Conservation (phyloP, 306 rosid genomes). For the Gynostemma pentaphyllum region DNA sequence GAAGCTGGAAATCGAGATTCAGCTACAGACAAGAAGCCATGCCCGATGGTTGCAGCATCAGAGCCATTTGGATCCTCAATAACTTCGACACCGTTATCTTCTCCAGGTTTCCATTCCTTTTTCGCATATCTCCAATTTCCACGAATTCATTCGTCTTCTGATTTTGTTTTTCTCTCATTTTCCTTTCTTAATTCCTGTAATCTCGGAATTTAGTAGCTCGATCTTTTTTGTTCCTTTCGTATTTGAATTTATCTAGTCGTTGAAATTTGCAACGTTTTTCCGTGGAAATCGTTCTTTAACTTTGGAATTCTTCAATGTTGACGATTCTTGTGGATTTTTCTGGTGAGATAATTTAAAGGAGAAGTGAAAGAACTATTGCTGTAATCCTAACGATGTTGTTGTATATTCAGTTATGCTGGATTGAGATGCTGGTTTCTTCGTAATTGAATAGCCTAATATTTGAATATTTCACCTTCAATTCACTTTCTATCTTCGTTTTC, state of each 20-base stretch:
- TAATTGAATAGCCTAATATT: neutral
- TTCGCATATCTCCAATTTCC: neutral
- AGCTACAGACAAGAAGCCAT: conserved; percentile 26
- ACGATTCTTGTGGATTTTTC: neutral
- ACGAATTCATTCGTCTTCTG: too few relatives aligned
- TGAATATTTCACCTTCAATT: neutral
- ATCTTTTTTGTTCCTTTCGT: neutral
- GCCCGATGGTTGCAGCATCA: conserved; percentile 61
- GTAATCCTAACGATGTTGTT: neutral
- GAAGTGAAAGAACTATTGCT: neutral
- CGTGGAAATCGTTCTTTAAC: neutral
- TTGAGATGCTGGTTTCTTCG: conserved; percentile 2
- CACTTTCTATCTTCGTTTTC: neutral
- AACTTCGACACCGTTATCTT: conserved; percentile 64
- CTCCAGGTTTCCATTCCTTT: conserved; percentile 58
- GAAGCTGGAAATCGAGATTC: neutral
- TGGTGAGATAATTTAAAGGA: neutral
- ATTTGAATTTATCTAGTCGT: neutral
- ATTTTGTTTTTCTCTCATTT: neutral
- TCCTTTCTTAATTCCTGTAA: neutral
- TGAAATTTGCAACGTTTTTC: neutral
- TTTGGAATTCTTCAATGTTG: neutral
- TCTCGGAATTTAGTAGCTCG: neutral
- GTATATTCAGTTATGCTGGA: neutral
- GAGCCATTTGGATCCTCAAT: conserved; percentile 95